A percentile compares a stretch with the other conserved stretches of the same genome.
phyloP scores from a whole-genome alignment of 768 basidiomycete genomes.

The Pholiota molesta region DNA sequence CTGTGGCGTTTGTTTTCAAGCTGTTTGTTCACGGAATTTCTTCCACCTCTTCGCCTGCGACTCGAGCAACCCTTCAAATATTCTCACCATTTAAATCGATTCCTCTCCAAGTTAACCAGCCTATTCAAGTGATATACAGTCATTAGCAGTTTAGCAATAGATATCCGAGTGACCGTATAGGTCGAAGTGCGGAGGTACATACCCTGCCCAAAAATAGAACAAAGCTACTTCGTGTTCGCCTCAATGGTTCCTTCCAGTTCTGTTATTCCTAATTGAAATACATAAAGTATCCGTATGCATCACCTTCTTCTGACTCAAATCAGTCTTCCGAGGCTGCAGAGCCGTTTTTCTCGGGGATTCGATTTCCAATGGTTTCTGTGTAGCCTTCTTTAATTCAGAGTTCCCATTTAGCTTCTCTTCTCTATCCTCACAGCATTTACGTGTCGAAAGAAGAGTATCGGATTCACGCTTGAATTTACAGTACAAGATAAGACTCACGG shows the following conservation, averaged over 20 bases:
- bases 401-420: not conserved
- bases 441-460: not conserved
- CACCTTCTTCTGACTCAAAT: not conserved
- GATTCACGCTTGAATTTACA: too few relatives aligned
- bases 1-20: conserved; percentile 8
- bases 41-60: not conserved
- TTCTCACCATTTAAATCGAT: not conserved
- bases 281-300: not conserved
- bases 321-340: not conserved
- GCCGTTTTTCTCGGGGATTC: not conserved
- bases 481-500: too few relatives aligned
- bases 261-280: too few relatives aligned
- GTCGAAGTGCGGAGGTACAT: too few relatives aligned
- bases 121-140: too few relatives aligned
- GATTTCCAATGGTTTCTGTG: not conserved
- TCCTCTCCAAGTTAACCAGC: not conserved
- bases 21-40: not conserved
- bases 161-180: too few relatives aligned
- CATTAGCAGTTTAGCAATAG: too few relatives aligned
- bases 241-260: too few relatives aligned
- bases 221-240: too few relatives aligned
- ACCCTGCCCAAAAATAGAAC: too few relatives aligned
- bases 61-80: not conserved
- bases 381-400: not conserved
- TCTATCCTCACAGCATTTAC: not conserved